Conservation (phyloP, 2,329 filamentous ascomycete species). For the Pleomassaria siparia region DNA sequence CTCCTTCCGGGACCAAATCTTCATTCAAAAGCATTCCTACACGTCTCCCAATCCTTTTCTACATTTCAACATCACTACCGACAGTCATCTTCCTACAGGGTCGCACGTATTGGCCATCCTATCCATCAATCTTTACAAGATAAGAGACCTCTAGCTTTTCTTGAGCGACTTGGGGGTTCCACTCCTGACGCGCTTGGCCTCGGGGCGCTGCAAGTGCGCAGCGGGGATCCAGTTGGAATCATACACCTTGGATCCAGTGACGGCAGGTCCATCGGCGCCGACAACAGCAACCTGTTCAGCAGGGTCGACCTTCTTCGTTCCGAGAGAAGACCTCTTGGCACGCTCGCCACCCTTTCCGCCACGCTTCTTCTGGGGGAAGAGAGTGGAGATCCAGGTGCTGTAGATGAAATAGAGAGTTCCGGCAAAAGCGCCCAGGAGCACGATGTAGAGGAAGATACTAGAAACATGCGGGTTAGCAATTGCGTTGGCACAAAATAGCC, state of each 20-base stretch:
- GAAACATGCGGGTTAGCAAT: conserved; percentile 14
- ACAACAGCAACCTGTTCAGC: conserved; percentile 62
- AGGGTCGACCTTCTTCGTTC: conserved; percentile 68
- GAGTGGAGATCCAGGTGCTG: conserved; percentile 93
- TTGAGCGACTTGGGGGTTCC: conserved; percentile 45
- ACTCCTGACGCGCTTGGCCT: conserved; percentile 63
- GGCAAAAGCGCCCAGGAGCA: conserved; percentile 76
- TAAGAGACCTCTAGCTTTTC: conserved; percentile 28
- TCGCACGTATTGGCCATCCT: no score
- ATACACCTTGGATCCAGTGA: conserved; percentile 72
- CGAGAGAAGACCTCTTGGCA: conserved; percentile 60
- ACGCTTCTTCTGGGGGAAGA: conserved; percentile 82
- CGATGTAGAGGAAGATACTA: conserved; percentile 96
- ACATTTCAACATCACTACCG: background rate
- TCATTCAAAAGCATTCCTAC: background rate
- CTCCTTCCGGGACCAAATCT: background rate
- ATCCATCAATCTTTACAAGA: background rate
- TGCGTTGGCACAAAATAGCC: background rate
- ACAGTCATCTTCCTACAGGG: background rate
- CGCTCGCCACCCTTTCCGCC: conserved; percentile 66
- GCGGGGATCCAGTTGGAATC: conserved; percentile 94
- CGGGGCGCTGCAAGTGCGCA: conserved; percentile 83
- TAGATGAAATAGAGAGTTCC: conserved; percentile 95
- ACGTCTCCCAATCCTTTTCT: background rate
- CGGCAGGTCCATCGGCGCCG: conserved; percentile 69